Conservation (phyloP, 768 basidiomycete genomes). For the Serendipita vermifera region DNA sequence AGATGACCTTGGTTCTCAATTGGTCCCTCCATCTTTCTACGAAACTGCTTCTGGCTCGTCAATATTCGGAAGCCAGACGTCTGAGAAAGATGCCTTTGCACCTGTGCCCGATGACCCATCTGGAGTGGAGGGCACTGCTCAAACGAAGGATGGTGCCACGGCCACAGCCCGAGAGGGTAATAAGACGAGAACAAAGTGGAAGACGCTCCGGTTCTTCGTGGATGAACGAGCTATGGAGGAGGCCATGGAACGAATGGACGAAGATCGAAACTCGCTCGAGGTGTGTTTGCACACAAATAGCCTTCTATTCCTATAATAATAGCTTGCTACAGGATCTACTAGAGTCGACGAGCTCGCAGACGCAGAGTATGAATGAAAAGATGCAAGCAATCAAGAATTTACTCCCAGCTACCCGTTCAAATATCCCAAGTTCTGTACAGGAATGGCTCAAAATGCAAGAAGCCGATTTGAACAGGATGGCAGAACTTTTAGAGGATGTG, state of each 20-base stretch:
- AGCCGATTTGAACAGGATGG: slow-evolving; percentile 49
- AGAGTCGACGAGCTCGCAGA: slow-evolving; percentile 50
- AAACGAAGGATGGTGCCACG: slow-evolving; percentile 27
- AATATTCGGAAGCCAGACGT: slow-evolving; percentile 63
- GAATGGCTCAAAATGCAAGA: slow-evolving; percentile 44
- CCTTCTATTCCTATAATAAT: too few relatives aligned
- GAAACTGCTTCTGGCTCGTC: slow-evolving; percentile 52
- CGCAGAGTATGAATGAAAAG: slow-evolving; percentile 45
- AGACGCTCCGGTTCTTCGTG: slow-evolving; percentile 73
- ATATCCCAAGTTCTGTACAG: slow-evolving; percentile 29
- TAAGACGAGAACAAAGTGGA: slow-evolving; percentile 49
- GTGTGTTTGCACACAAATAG: slow-evolving; percentile 29
- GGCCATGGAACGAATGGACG: slow-evolving; percentile 57
- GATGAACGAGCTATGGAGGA: slow-evolving; percentile 74
- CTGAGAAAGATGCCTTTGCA: slow-evolving; percentile 21
- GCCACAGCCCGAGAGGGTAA: not conserved
- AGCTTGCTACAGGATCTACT: slow-evolving; percentile 41
- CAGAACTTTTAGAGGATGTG: slow-evolving; percentile 54
- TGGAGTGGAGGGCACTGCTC: slow-evolving; percentile 27
- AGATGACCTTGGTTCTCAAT: slow-evolving; percentile 56
- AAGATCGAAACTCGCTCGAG: slow-evolving; percentile 52
- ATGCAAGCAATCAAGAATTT: slow-evolving; percentile 43
- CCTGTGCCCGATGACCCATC: slow-evolving; percentile 12
- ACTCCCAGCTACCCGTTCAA: slow-evolving; percentile 30
- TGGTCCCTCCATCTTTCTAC: slow-evolving; percentile 69